These are phyloP conservation scores for Adansonia grandidieri DNA, from an alignment of 441 rosid genomes.

Conservation along the genomic window DNA sequence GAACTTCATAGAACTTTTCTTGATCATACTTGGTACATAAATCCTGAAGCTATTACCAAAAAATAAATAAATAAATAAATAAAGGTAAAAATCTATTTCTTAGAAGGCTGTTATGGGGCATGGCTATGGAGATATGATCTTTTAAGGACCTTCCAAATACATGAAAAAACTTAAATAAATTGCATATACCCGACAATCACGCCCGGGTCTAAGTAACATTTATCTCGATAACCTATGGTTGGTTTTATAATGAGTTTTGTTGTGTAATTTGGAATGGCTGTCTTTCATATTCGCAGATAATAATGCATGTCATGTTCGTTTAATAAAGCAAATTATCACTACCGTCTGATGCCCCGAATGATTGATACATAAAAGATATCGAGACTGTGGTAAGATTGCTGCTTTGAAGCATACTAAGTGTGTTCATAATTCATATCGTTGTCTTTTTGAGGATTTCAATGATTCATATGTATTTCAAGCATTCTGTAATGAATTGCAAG, in stretches of 20 bases:
- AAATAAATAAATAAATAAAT: background rate
- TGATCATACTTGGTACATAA: background rate
- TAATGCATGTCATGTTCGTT: constrained; percentile 2
- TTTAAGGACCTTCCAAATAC: too few relatives aligned
- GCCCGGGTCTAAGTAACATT: too few relatives aligned
- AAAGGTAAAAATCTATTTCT: background rate
- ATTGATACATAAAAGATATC: constrained; percentile 24
- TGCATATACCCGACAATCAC: too few relatives aligned
- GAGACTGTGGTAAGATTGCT: constrained; percentile 13
- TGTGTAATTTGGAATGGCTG: background rate
- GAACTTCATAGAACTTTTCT: constrained; percentile 20
- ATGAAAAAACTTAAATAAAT: too few relatives aligned
- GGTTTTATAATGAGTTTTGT: background rate
- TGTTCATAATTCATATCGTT: background rate
- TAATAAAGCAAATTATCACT: constrained; percentile 7
- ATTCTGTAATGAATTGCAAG: constrained; percentile 18
- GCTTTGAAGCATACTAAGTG: constrained; percentile 19
- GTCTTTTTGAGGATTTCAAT: constrained; percentile 15
- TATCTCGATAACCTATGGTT: background rate
- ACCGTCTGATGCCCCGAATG: background rate
- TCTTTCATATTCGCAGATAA: constrained; percentile 33
- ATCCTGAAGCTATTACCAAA: background rate
- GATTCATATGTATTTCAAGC: constrained; percentile 15
- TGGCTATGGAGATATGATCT: too few relatives aligned
- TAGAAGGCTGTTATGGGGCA: background rate